phyloP scores from a whole-genome alignment of 345 rosid genomes.

The Bretschneidera sinensis region DNA sequence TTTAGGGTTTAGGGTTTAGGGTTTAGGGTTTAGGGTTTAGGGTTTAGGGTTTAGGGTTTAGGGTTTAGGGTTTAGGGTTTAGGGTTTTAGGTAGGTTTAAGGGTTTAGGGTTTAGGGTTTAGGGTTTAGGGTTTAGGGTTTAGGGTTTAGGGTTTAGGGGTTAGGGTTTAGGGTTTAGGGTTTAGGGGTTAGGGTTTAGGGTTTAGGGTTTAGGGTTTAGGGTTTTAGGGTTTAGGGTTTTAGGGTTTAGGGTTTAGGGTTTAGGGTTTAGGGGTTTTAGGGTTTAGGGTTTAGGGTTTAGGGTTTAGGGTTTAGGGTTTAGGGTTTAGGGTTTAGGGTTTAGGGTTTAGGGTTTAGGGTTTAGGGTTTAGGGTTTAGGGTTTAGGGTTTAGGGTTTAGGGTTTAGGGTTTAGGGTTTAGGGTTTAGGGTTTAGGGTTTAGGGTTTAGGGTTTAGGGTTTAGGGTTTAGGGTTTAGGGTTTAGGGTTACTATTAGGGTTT shows the following conservation, averaged over 20 bases:
- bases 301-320: too few species aligned
- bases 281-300: constrained; percentile 25
- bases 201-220: constrained; percentile 24
- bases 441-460: too few species aligned
- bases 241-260: constrained; percentile 18
- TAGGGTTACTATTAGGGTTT: too few species aligned
- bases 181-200: constrained; percentile 21
- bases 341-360: too few species aligned
- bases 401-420: too few species aligned
- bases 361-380: too few species aligned
- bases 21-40: too few species aligned
- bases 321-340: too few species aligned
- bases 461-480: constrained; percentile 2
- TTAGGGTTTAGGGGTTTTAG: constrained; percentile 23
- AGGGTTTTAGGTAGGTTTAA: constrained; percentile 13
- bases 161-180: constrained; percentile 23
- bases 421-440: too few species aligned
- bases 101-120: constrained; percentile 20
- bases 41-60: constrained; percentile 26
- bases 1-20: too few species aligned
- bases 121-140: constrained; percentile 22
- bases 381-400: too few species aligned
- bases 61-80: constrained; percentile 13
- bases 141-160: constrained; percentile 25
- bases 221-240: constrained; percentile 24